Evolutionary conservation across 805 yeast species (phyloP).

Genomic region (Candida coleopterorum): DNA sequence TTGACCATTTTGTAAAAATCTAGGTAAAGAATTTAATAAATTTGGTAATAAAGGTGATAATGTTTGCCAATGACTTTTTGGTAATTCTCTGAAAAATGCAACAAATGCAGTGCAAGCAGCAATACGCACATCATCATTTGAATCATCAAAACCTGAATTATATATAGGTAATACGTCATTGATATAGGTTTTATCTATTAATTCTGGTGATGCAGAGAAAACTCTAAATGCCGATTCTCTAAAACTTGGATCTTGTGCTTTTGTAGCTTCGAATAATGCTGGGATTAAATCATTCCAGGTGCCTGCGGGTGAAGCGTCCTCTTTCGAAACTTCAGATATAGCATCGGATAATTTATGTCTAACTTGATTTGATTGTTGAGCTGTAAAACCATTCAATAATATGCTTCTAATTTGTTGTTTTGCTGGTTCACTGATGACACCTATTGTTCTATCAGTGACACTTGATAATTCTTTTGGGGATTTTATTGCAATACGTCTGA

Average conservation of each 20-base stretch:
- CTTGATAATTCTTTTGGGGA: conserved; percentile 64
- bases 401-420: conserved; percentile 58
- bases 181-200: conserved; percentile 58
- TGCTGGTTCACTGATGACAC: conserved; percentile 56
- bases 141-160: conserved; percentile 75
- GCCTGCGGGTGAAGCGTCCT: conserved; percentile 47
- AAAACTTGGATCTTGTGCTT: conserved; percentile 52
- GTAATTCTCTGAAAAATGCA: conserved; percentile 77
- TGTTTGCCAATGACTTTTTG: conserved; percentile 71
- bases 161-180: conserved; percentile 62
- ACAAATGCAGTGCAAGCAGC: conserved; percentile 92
- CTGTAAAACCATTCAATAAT: conserved; percentile 68
- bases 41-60: conserved; percentile 79
- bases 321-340: conserved; percentile 83
- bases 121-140: conserved; percentile 77
- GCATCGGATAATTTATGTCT: conserved; percentile 94
- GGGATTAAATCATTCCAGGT: conserved; percentile 79
- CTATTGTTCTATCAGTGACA: conserved; percentile 75
- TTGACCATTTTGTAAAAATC: conserved; percentile 72
- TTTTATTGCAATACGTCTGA: conserved; percentile 79
- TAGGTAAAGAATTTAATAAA: conserved; percentile 80
- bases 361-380: conserved; percentile 66
- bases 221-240: conserved; percentile 92
- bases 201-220: conserved; percentile 75
- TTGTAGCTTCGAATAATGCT: conserved; percentile 64